Evolutionary conservation across 2,329 filamentous ascomycete genomes (phyloP), one percentile per base, ranked within the genome.

Genomic region (Fusarium sp.): DNA sequence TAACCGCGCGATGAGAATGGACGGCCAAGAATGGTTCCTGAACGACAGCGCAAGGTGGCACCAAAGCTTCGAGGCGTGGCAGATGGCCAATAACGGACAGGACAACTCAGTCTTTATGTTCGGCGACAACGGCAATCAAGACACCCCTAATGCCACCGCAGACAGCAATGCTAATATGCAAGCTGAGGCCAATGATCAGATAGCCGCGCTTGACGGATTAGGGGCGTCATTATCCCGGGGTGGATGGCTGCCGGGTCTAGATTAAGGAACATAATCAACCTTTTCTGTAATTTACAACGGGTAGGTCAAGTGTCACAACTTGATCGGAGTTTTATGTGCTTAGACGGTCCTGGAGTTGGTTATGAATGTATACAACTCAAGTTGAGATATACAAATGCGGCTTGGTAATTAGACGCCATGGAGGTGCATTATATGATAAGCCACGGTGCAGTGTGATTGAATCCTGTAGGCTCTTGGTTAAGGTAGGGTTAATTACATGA

Each of bases 11-110:
- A 53, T 70, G 59, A 74, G 75, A 6, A 74, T 86, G 40, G 83
- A 85, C 58, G 80, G 80, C 8, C 80, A 83, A 58, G 82, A 86
- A 35, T 87, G 83, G 82, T 84, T 85, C 64, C 72, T 87, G 19
- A 85, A 80, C 49, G 85, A 87, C 57, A 80, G 84, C 15, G 83
- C 81, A 25, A 83, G 79, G 58, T 86, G 84, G 83, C 83, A 86
- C 55, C 82, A 85, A 51, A 81, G 84, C 58, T 87, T 86, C 66
- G 80, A 85, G 51, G 73, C 78, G 3, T 87, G 84, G 84, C 80
- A 78, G 31, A 71, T 80, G 50, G 72, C 75, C 26, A 69, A 66
- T 50, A 53, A 60, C 26, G 66, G 65, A 3, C 60, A 73, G 32
- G 61, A 69, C 24, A 68, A 58, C 9, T 64, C 67, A 11, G 59